phyloP scores from a whole-genome alignment of 495 filamentous ascomycete species.

The Penicillium bovifimosum region DNA sequence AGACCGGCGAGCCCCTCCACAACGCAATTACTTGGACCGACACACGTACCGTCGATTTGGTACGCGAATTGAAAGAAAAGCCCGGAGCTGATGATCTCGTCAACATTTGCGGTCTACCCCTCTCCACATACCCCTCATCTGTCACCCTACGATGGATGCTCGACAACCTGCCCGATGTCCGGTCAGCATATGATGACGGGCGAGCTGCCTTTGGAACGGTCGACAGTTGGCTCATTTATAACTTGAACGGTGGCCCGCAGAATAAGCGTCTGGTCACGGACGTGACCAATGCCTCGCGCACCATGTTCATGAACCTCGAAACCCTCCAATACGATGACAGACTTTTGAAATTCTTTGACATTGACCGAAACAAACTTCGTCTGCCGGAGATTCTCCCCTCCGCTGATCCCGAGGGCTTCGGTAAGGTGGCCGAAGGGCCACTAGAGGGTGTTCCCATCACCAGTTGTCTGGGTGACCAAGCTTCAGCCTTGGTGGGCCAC shows the following conservation, averaged over 20 bases:
- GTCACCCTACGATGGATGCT: constrained; percentile 87
- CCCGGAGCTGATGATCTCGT: constrained; percentile 62
- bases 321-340: constrained; percentile 81
- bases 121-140: constrained; percentile 91
- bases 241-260: constrained; percentile 76
- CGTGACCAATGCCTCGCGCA: constrained; percentile 85
- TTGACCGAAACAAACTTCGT: constrained; percentile 68
- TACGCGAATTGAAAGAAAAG: constrained; percentile 70
- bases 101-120: constrained; percentile 76
- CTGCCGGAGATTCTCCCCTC: constrained; percentile 86
- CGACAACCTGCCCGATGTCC: constrained; percentile 64
- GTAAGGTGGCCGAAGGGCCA: constrained; percentile 57
- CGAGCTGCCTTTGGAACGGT: constrained; percentile 89
- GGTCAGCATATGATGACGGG: constrained; percentile 71
- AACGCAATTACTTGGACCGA: constrained; percentile 95
- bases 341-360: constrained; percentile 75
- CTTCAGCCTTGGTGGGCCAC: constrained; percentile 86
- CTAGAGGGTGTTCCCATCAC: constrained; percentile 75
- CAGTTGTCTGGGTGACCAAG: constrained; percentile 90
- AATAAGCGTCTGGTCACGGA: constrained; percentile 76
- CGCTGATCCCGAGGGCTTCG: constrained; percentile 71
- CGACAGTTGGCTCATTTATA: constrained; percentile 87
- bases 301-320: constrained; percentile 94
- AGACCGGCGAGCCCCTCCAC: constrained; percentile 78
- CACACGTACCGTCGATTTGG: constrained; percentile 72